Percentiles rank a stretch among this genome's conserved stretches.
phyloP scores from a whole-genome alignment of 129 eudicot species.

The Logfia minima region DNA sequence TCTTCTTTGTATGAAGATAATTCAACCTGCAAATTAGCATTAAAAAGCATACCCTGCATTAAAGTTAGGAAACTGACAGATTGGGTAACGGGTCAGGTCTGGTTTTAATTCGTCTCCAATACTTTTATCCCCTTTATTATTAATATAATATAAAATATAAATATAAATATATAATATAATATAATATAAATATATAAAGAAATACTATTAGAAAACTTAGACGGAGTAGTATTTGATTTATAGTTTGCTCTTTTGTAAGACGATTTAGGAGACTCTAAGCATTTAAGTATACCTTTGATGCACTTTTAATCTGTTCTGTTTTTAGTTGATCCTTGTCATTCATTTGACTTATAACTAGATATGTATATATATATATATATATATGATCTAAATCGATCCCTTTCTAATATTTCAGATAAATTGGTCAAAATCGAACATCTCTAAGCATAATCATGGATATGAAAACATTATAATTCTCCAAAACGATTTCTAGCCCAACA shows the following conservation, averaged over 20 bases:
- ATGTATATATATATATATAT: not conserved
- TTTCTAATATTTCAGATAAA: not conserved
- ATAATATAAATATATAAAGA: too few species aligned
- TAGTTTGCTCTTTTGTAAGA: too few species aligned
- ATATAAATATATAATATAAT: too few species aligned
- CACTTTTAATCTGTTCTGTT: not conserved
- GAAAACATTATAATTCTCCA: not conserved
- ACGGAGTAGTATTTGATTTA: too few species aligned
- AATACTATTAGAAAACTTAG: too few species aligned
- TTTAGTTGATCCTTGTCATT: not conserved
- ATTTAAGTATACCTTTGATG: not conserved
- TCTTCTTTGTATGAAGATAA: conserved; percentile 70
- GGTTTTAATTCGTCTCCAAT: too few species aligned
- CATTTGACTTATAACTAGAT: not conserved
- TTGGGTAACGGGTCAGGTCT: not conserved
- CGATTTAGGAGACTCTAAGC: too few species aligned
- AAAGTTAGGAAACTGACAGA: not conserved
- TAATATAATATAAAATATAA: too few species aligned
- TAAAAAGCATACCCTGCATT: not conserved
- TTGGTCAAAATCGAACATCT: not conserved
- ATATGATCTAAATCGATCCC: not conserved
- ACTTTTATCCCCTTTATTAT: too few species aligned
- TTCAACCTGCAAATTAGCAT: conserved; percentile 41
- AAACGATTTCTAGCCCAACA: not conserved
- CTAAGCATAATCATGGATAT: not conserved